These are phyloP conservation scores for Urostyla sp. DNA, from an alignment of 73 alveolate genomes.

Conservation along the genomic window DNA sequence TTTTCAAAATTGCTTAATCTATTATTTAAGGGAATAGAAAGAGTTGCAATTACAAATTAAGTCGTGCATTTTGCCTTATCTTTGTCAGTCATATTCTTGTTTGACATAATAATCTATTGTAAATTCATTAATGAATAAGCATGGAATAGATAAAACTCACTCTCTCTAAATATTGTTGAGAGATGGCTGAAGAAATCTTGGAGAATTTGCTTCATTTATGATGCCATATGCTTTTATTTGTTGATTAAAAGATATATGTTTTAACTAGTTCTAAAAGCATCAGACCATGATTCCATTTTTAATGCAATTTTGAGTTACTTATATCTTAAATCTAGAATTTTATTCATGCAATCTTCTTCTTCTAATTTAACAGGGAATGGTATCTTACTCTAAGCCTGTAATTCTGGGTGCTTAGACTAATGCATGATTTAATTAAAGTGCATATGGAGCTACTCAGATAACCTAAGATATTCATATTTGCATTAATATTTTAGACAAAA, in stretches of 20 bases:
- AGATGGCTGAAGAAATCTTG: constrained; percentile 44
- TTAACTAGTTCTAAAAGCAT: constrained; percentile 49
- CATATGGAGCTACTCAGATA: constrained; percentile 48
- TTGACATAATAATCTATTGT: background rate
- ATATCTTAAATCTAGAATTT: constrained; percentile 51
- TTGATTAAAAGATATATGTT: constrained; percentile 42
- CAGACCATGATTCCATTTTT: constrained; percentile 55
- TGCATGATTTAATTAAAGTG: constrained; percentile 50
- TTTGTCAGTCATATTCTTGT: constrained; percentile 15
- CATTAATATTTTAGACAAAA: constrained; percentile 43
- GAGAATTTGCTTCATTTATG: constrained; percentile 53
- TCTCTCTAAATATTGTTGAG: constrained; percentile 45
- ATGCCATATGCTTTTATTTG: constrained; percentile 37
- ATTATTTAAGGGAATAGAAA: constrained; percentile 39
- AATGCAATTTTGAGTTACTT: constrained; percentile 17
- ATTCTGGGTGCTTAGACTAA: constrained; percentile 45
- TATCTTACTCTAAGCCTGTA: constrained; percentile 16
- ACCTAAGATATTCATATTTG: constrained; percentile 30
- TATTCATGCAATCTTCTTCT: constrained; percentile 52
- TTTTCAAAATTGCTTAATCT: constrained; percentile 40
- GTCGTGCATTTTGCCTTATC: background rate
- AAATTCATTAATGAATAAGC: constrained; percentile 59
- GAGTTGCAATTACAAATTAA: constrained; percentile 27
- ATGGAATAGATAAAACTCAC: constrained; percentile 55
- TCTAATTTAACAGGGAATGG: constrained; percentile 57